Conservation (phyloP, 2,329 filamentous ascomycete species). For the Xenoacremonium recifei region DNA sequence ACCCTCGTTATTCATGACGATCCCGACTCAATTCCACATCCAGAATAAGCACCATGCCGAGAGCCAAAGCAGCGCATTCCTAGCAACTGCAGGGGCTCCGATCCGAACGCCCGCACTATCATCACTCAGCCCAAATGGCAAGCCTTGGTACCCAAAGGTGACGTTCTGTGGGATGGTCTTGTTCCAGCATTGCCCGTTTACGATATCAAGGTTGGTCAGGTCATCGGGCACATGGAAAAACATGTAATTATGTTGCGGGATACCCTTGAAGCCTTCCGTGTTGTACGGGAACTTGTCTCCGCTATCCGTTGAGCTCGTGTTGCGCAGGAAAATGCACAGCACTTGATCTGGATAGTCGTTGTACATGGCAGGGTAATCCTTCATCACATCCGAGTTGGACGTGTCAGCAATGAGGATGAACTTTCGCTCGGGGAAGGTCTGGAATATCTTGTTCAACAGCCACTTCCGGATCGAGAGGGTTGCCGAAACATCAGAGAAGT, state of each 20-base stretch:
- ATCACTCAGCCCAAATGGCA: constrained; percentile 46
- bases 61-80: no score
- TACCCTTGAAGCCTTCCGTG: constrained; percentile 65
- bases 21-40: no score
- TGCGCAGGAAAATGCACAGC: constrained; percentile 74
- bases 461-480: constrained; percentile 70
- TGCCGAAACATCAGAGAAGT: constrained; percentile 73
- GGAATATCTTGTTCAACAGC: constrained; percentile 69
- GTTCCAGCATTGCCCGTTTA: constrained; percentile 67
- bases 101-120: constrained; percentile 31
- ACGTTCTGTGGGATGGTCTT: constrained; percentile 64
- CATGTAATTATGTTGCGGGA: constrained; percentile 71
- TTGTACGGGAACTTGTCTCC: constrained; percentile 73
- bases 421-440: constrained; percentile 71
- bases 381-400: constrained; percentile 75
- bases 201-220: constrained; percentile 63
- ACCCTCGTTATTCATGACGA: no score
- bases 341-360: constrained; percentile 68
- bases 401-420: constrained; percentile 78
- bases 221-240: constrained; percentile 76
- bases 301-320: constrained; percentile 67
- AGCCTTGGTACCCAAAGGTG: constrained; percentile 65
- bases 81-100: no score
- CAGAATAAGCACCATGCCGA: no score
- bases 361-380: constrained; percentile 58